phyloP scores from a whole-genome alignment of 108 stramenopile genomes.

The Skeletonema tropicum region DNA sequence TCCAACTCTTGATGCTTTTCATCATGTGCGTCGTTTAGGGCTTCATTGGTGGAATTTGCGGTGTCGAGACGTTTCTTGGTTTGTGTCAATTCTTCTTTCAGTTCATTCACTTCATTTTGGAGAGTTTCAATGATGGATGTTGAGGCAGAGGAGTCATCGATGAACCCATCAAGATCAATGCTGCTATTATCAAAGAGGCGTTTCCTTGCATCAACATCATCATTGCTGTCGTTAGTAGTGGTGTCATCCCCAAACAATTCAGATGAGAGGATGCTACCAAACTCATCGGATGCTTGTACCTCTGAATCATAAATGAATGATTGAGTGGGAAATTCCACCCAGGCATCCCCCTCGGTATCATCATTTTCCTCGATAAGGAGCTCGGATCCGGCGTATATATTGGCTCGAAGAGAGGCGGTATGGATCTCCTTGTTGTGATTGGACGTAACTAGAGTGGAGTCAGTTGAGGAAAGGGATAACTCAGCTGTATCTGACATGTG shows the following conservation, averaged over 20 bases:
- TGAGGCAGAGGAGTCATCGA: no score
- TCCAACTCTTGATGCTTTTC: neutral
- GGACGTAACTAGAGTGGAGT: no score
- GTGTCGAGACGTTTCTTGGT: neutral
- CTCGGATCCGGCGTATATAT: no score
- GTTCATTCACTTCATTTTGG: neutral
- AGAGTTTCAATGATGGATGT: neutral
- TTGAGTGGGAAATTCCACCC: neutral
- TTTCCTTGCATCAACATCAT: neutral
- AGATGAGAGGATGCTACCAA: neutral
- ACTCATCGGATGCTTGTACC: neutral
- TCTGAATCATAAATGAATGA: no score
- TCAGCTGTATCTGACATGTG: no score
- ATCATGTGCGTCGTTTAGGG: neutral
- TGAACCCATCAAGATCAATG: neutral
- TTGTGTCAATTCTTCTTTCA: neutral
- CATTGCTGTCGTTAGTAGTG: neutral
- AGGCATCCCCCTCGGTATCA: neutral
- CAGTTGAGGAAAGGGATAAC: no score
- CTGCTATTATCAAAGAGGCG: neutral
- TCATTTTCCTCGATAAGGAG: no score
- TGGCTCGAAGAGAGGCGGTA: no score
- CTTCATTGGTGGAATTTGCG: neutral
- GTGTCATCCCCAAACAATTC: neutral
- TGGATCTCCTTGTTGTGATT: no score